Conservation (phyloP, 768 basidiomycete species). For the Paxillus involutus region DNA sequence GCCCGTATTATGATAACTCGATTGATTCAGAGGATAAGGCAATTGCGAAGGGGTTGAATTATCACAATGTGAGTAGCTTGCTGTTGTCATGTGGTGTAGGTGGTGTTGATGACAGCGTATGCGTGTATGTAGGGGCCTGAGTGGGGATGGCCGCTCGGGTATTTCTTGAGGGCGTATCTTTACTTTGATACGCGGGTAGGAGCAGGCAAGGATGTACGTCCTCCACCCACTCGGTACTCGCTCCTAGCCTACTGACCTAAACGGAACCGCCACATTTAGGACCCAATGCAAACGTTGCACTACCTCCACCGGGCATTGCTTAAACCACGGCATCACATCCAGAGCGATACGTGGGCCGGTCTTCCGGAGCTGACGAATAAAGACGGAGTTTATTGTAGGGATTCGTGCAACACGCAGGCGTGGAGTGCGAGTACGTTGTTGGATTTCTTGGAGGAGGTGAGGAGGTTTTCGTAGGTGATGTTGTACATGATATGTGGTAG, state of each 20-base stretch:
- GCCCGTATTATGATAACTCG: slow-evolving; percentile 89
- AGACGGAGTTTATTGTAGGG: slow-evolving; percentile 77
- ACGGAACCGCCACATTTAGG: slow-evolving; percentile 40
- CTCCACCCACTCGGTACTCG: neutral
- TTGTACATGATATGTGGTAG: neutral
- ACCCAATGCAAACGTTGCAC: slow-evolving; percentile 71
- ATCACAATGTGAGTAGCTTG: slow-evolving; percentile 68
- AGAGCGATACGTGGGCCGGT: slow-evolving; percentile 86
- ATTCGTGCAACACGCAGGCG: slow-evolving; percentile 93
- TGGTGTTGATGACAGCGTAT: slow-evolving; percentile 11
- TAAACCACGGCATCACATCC: slow-evolving; percentile 69
- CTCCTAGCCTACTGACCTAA: neutral
- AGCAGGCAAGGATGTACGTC: slow-evolving; percentile 62
- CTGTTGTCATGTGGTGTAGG: neutral
- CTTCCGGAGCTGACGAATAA: slow-evolving; percentile 91
- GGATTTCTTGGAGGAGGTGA: slow-evolving; percentile 80
- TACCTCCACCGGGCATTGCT: slow-evolving; percentile 76
- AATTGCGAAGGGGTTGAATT: slow-evolving; percentile 92
- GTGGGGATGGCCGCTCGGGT: slow-evolving; percentile 95
- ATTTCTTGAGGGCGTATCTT: slow-evolving; percentile 92
- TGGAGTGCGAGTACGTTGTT: slow-evolving; percentile 94
- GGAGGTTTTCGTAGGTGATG: slow-evolving; percentile 13
- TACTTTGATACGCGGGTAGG: slow-evolving; percentile 79
- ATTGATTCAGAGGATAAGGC: slow-evolving; percentile 84
- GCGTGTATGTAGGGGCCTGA: slow-evolving; percentile 67